A percentile compares a stretch with the other conserved stretches of the same genome.
phyloP scores from a whole-genome alignment of 805 yeast species.

The Yarrowia sp. region DNA sequence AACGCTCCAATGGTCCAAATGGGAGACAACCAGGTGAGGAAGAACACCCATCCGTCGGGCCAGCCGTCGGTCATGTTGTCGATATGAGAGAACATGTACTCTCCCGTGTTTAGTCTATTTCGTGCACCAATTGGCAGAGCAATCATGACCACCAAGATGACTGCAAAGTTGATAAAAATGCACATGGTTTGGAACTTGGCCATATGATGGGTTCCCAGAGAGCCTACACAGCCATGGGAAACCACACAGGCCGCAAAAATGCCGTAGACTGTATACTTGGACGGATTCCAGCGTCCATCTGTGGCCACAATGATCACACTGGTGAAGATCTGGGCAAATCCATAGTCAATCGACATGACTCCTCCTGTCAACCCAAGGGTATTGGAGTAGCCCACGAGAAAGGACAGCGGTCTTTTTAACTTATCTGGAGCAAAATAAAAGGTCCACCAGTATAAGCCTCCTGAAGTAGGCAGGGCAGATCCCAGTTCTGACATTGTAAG shows the following conservation, averaged over 20 bases:
- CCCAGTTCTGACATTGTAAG: constrained; percentile 69
- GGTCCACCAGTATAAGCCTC: constrained; percentile 76
- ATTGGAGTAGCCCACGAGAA: constrained; percentile 70
- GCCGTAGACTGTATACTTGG: constrained; percentile 65
- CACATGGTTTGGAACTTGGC: constrained; percentile 68
- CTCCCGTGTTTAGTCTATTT: constrained; percentile 56
- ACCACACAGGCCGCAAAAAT: constrained; percentile 68
- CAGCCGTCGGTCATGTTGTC: constrained; percentile 59
- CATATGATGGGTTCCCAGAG: constrained; percentile 62
- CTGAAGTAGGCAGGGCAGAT: constrained; percentile 74
- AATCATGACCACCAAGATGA: constrained; percentile 57
- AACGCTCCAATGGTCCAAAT: constrained; percentile 82
- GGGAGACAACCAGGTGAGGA: constrained; percentile 65
- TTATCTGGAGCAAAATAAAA: constrained; percentile 67
- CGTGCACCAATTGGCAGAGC: constrained; percentile 44
- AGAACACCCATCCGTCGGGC: constrained; percentile 65
- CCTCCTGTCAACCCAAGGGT: constrained; percentile 71
- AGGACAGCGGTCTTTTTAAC: constrained; percentile 61
- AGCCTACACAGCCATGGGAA: constrained; percentile 60
- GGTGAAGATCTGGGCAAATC: constrained; percentile 66
- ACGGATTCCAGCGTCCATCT: constrained; percentile 63
- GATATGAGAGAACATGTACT: constrained; percentile 62
- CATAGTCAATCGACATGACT: constrained; percentile 71
- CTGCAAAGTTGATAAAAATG: constrained; percentile 59
- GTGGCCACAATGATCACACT: constrained; percentile 51